Evolutionary conservation across 257 asterid species (phyloP).

Genomic region (Primulina tabacum): DNA sequence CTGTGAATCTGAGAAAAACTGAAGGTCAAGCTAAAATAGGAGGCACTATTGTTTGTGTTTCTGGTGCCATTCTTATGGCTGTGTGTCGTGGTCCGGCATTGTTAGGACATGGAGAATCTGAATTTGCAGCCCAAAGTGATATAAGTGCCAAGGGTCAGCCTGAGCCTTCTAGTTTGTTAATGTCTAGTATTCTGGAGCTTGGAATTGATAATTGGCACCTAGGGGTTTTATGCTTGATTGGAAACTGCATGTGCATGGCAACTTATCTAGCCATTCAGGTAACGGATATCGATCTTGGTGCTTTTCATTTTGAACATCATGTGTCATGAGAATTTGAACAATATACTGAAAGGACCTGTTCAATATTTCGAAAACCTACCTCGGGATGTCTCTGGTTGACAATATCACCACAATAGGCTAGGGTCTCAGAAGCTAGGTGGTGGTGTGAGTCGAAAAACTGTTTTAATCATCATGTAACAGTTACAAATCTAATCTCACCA

Average conservation of each 20-base stretch:
- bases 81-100: conserved; percentile 82
- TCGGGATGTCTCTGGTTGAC: background rate
- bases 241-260: conserved; percentile 95
- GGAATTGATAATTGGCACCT: conserved; percentile 84
- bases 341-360: background rate
- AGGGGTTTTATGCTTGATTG: conserved; percentile 84
- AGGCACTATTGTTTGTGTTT: conserved; percentile 82
- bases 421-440: background rate
- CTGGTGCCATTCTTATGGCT: conserved; percentile 89
- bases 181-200: conserved; percentile 53
- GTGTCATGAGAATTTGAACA: background rate
- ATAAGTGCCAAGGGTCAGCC: conserved; percentile 84
- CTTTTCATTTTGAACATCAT: background rate
- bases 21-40: conserved; percentile 94
- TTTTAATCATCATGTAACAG: too few species aligned
- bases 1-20: conserved; percentile 53
- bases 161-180: conserved; percentile 73
- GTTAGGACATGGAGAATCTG: conserved; percentile 63
- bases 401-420: background rate
- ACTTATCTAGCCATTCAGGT: conserved; percentile 90
- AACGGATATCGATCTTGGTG: conserved; percentile 18
- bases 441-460: background rate
- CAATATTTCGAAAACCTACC: background rate
- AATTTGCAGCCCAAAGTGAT: conserved; percentile 45
- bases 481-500: background rate